Conservation (phyloP, 257 asterid species). For the Solanum tacnaense region DNA sequence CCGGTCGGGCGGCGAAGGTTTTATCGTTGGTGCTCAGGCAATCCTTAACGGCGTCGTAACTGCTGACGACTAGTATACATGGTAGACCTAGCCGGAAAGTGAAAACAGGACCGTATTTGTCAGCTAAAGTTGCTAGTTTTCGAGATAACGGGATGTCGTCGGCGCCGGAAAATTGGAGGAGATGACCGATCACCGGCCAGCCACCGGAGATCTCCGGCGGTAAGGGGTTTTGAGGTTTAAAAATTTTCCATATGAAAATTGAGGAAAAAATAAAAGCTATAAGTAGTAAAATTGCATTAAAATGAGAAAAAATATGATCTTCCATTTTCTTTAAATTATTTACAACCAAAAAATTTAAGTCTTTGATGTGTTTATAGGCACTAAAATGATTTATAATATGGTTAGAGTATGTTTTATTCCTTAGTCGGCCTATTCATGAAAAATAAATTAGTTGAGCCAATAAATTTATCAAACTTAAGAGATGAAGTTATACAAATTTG, state of each 20-base stretch:
- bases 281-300: not conserved
- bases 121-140: not conserved
- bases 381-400: not conserved
- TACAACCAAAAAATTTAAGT: not conserved
- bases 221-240: not conserved
- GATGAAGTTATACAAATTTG: not conserved
- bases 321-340: not conserved
- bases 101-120: conserved; percentile 15
- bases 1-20: not conserved
- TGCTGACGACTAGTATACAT: not conserved
- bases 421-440: not conserved
- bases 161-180: not conserved
- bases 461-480: not conserved
- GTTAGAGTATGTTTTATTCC: not conserved
- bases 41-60: conserved; percentile 4
- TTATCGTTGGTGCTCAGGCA: conserved; percentile 4
- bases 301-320: not conserved
- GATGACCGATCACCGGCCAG: conserved; percentile 16
- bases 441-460: not conserved
- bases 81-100: conserved; percentile 6
- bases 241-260: not conserved
- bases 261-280: not conserved
- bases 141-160: not conserved
- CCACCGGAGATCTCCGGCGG: conserved; percentile 8
- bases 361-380: not conserved